These are phyloP conservation scores for Phytophthora podocarpi DNA, from an alignment of 352 stramenopile genomes.

Conservation along the genomic window DNA sequence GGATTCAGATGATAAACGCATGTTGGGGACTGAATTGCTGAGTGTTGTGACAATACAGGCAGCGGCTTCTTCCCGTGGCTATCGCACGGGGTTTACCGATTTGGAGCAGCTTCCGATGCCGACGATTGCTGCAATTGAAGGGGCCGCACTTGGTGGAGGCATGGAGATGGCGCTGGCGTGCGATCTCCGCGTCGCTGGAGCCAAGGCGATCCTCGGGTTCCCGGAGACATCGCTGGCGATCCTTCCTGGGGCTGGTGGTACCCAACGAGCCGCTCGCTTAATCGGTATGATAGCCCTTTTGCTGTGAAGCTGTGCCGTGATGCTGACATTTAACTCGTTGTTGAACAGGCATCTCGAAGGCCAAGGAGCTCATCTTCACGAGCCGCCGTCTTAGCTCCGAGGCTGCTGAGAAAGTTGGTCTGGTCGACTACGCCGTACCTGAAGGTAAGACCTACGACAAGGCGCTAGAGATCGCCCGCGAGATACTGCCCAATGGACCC, in stretches of 20 bases:
- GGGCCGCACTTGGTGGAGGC: slow-evolving; percentile 90
- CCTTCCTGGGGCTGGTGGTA: slow-evolving; percentile 93
- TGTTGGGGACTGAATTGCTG: background rate
- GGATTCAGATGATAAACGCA: background rate
- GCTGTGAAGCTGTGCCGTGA: background rate
- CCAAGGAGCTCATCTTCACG: slow-evolving; percentile 96
- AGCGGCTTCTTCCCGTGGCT: slow-evolving; percentile 39
- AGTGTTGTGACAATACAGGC: slow-evolving; percentile 24
- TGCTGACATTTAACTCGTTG: slow-evolving; percentile 3
- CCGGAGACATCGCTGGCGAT: slow-evolving; percentile 94
- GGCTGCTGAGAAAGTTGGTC: slow-evolving; percentile 79
- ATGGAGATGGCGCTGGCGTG: slow-evolving; percentile 93
- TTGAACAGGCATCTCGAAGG: slow-evolving; percentile 73
- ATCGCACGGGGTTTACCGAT: slow-evolving; percentile 87
- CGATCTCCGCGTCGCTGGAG: slow-evolving; percentile 91
- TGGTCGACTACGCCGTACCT: slow-evolving; percentile 90
- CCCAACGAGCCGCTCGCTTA: slow-evolving; percentile 91
- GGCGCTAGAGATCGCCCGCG: slow-evolving; percentile 81
- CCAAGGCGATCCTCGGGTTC: slow-evolving; percentile 87
- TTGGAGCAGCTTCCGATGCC: slow-evolving; percentile 92
- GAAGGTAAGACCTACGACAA: slow-evolving; percentile 69
- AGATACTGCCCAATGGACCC: slow-evolving; percentile 93
- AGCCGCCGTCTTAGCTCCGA: slow-evolving; percentile 80
- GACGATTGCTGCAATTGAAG: slow-evolving; percentile 93
- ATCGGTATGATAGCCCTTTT: slow-evolving; percentile 56